Percentiles rank a stretch among this genome's conserved stretches.
These are phyloP conservation scores for Phytophthora uliginosa DNA, from an alignment of 352 stramenopile genomes.

Conservation along the genomic window DNA sequence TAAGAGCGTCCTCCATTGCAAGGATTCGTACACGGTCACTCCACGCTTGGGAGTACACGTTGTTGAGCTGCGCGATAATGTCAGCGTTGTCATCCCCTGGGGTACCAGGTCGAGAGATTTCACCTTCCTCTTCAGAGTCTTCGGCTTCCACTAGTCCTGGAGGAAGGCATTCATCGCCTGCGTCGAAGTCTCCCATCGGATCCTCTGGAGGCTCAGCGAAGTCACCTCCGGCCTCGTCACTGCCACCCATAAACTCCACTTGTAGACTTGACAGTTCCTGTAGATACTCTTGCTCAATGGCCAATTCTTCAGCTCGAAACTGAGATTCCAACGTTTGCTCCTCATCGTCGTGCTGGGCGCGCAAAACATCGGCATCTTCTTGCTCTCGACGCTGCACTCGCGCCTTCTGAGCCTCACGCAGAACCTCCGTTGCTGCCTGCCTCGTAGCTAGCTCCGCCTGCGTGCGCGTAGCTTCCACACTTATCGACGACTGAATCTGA, in stretches of 20 bases:
- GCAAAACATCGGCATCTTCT: constrained; percentile 31
- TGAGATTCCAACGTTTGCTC: constrained; percentile 45
- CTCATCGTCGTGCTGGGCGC: constrained; percentile 40
- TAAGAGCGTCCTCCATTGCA: constrained; percentile 37
- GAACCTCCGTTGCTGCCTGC: constrained; percentile 38
- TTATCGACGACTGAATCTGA: constrained; percentile 55
- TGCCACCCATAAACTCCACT: constrained; percentile 50
- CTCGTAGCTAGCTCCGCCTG: constrained; percentile 52
- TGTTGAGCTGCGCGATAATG: constrained; percentile 48
- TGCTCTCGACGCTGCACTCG: constrained; percentile 36
- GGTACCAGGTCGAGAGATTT: background rate
- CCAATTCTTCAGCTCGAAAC: constrained; percentile 56
- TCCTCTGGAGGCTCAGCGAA: constrained; percentile 32
- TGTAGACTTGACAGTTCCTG: constrained; percentile 58
- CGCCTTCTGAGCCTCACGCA: constrained; percentile 36
- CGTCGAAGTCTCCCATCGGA: constrained; percentile 13
- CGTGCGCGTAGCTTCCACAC: constrained; percentile 57
- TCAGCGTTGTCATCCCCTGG: constrained; percentile 35
- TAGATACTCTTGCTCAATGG: constrained; percentile 67
- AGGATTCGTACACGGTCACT: constrained; percentile 34
- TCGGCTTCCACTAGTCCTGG: background rate
- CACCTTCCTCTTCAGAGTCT: background rate
- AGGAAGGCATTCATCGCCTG: constrained; percentile 9
- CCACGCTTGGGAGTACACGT: constrained; percentile 44
- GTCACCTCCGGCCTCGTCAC: constrained; percentile 33